These are phyloP conservation scores for Schwanniomyces sp. DNA, from an alignment of 805 yeast genomes.

Conservation along the genomic window DNA sequence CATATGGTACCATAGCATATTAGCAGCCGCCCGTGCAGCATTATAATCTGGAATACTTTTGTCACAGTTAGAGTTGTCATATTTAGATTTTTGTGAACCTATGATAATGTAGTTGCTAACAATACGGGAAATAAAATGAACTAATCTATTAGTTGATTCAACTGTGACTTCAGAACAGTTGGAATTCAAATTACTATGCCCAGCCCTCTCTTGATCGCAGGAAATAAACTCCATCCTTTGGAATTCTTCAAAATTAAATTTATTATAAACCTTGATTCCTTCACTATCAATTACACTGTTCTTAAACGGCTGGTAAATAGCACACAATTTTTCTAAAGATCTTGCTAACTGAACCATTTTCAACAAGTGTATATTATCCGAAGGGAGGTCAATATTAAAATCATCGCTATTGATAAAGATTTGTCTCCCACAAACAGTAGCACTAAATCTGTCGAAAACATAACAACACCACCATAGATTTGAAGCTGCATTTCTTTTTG, in stretches of 20 bases:
- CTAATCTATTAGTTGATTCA: not conserved
- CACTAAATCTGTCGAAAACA: slow-evolving; percentile 32
- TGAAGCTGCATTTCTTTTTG: slow-evolving; percentile 16
- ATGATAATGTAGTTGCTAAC: slow-evolving; percentile 25
- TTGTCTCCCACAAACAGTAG: slow-evolving; percentile 23
- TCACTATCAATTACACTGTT: slow-evolving; percentile 10
- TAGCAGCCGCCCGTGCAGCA: slow-evolving; percentile 21
- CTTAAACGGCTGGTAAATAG: slow-evolving; percentile 22
- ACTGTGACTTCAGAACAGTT: slow-evolving; percentile 7
- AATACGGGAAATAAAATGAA: slow-evolving; percentile 26
- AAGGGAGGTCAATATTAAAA: slow-evolving; percentile 32
- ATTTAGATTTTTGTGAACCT: slow-evolving; percentile 25
- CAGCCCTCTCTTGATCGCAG: slow-evolving; percentile 19
- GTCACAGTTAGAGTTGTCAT: slow-evolving; percentile 19
- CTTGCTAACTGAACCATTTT: slow-evolving; percentile 26
- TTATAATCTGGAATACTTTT: slow-evolving; percentile 21
- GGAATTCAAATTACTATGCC: slow-evolving; percentile 11
- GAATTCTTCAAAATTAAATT: slow-evolving; percentile 25
- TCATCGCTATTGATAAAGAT: slow-evolving; percentile 30
- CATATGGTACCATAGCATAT: slow-evolving; percentile 24
- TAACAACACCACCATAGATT: slow-evolving; percentile 36
- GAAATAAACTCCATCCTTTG: slow-evolving; percentile 23
- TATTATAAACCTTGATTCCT: slow-evolving; percentile 14
- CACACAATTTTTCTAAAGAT: slow-evolving; percentile 20
- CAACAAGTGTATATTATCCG: slow-evolving; percentile 20